Base-by-base conservation (phyloP, 306 rosid genomes). In the Sindora glabra region DNA sequence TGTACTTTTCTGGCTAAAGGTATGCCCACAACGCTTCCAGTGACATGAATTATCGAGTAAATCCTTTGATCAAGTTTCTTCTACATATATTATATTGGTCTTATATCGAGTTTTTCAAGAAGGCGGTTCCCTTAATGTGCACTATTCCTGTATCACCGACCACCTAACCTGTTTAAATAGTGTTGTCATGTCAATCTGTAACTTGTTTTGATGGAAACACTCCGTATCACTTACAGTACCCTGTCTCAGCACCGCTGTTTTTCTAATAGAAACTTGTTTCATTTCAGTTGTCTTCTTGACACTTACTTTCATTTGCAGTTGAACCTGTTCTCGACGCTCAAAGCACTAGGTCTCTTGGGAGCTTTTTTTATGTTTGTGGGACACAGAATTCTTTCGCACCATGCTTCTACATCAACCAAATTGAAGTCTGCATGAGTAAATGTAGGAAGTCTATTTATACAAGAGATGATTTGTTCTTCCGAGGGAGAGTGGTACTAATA, bases 1-100 rank as follows among this genome's bases (percentile, higher is more conserved):
- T 72, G 77, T 59, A 22, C 83, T 94, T 55, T 94, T 94, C 82
- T 94, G 99, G 99, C 68, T 89, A 75, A 86, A 94, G 99, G 99
- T 94, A 84, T 59, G 74, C 56, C 45, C 53, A 42, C 68, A 45
- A 8, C 38, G 56, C 23, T 14, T 16, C 36, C 27, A 2, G n/a
- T n/a, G n/a, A n/a, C n/a, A n/a, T n/a, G n/a, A n/a, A n/a, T n/a
- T n/a, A n/a, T n/a, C n/a, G n/a, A n/a, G n/a, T n/a, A n/a, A n/a
- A n/a, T n/a, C n/a, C n/a, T 45, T 10, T 16, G 29, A 3, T n/a
- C n/a, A n/a, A n/a, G n/a, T n/a, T n/a, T n/a, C n/a, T n/a, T n/a
- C n/a, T n/a, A 30, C 29, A n/a, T 62, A 39, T 19, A 24, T 30
- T 52, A 46, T 26, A 19, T 18, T 23, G 48, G 44, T 6, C n/a